These are phyloP conservation scores for Yamadazyma scolyti DNA, from an alignment of 805 yeast species.

Conservation along the genomic window DNA sequence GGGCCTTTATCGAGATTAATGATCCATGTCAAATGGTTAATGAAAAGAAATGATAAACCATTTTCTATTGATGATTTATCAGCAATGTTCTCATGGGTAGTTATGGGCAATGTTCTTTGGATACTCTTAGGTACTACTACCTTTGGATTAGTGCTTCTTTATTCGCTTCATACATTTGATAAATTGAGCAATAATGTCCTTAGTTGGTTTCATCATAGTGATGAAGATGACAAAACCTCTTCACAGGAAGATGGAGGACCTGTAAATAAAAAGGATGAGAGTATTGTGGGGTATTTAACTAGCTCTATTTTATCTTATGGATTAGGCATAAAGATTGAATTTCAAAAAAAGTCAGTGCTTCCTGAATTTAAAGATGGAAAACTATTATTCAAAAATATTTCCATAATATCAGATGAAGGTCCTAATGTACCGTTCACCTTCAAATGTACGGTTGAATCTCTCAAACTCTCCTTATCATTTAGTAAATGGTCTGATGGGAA, in stretches of 20 bases:
- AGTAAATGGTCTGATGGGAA: conserved; percentile 54
- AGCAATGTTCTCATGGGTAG: conserved; percentile 54
- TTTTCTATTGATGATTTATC: conserved; percentile 49
- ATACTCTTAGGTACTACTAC: conserved; percentile 56
- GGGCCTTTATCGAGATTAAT: conserved; percentile 27
- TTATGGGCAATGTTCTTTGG: conserved; percentile 57
- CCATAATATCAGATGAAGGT: conserved; percentile 12
- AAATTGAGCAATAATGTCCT: conserved; percentile 18
- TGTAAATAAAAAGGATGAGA: conserved; percentile 14
- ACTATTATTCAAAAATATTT: conserved; percentile 42
- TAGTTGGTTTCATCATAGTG: conserved; percentile 19
- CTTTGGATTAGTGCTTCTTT: conserved; percentile 45
- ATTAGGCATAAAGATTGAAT: conserved; percentile 30
- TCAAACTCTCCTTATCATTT: conserved; percentile 45
- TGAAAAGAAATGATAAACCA: conserved; percentile 45
- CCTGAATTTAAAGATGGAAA: conserved; percentile 50
- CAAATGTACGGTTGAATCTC: conserved; percentile 36
- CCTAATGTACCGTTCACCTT: conserved; percentile 16
- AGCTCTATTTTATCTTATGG: conserved; percentile 38
- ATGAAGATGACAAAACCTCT: conserved; percentile 10
- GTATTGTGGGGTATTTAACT: conserved; percentile 30
- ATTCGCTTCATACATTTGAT: conserved; percentile 38
- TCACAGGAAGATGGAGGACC: background rate
- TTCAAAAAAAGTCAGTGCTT: conserved; percentile 35
- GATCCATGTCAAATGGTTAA: conserved; percentile 45